phyloP scores from a whole-genome alignment of 805 yeast species.

The Candida pseudoglaebosa region DNA sequence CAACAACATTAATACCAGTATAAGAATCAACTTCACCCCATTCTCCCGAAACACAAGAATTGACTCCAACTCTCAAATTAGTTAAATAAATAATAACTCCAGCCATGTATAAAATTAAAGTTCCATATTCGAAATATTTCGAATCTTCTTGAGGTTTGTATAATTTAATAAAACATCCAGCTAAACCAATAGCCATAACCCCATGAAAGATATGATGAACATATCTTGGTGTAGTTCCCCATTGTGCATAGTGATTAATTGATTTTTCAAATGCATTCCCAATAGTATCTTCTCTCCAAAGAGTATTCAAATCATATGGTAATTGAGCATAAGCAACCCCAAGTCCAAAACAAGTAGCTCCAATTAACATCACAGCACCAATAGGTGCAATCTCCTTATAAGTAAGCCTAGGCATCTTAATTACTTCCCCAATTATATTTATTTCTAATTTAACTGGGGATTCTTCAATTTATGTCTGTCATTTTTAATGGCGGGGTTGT shows the following conservation, averaged over 20 bases:
- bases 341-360: conserved; percentile 70
- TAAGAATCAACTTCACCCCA: conserved; percentile 93
- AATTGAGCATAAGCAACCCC: conserved; percentile 77
- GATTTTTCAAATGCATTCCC: conserved; percentile 57
- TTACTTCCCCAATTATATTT: neutral
- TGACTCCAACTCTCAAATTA: conserved; percentile 77
- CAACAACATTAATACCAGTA: conserved; percentile 87
- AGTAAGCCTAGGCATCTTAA: conserved; percentile 10
- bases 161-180: conserved; percentile 72
- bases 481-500: neutral
- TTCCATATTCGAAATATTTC: conserved; percentile 85
- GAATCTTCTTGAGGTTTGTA: conserved; percentile 85
- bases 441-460: neutral
- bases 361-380: conserved; percentile 39
- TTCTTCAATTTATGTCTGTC: neutral
- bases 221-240: conserved; percentile 63
- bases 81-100: conserved; percentile 79
- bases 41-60: conserved; percentile 60
- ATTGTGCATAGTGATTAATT: conserved; percentile 65
- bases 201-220: conserved; percentile 61
- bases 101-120: conserved; percentile 67
- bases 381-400: conserved; percentile 46
- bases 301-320: conserved; percentile 74
- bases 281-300: conserved; percentile 55
- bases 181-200: conserved; percentile 59